Evolutionary conservation across 441 rosid genomes (phyloP).

Genomic region (Mallotus repandus): DNA sequence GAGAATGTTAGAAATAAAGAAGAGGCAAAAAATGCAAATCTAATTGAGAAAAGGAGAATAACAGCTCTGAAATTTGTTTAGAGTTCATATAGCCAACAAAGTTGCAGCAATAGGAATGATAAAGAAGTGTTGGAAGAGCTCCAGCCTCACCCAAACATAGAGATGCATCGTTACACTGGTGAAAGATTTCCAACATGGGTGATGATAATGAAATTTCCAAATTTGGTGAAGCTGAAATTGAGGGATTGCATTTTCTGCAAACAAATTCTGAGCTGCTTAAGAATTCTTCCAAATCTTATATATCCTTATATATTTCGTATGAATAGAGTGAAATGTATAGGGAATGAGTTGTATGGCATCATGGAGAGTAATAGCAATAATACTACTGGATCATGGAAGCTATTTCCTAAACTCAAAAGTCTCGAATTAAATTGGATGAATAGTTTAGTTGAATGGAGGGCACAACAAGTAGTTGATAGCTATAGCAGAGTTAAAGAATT

Average conservation of each 20-base stretch:
- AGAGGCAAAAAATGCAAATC: too few relatives aligned
- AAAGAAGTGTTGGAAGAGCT: background rate
- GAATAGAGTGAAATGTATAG: slow-evolving; percentile 15
- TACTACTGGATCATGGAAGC: background rate
- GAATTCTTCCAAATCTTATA: slow-evolving; percentile 26
- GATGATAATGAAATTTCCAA: background rate
- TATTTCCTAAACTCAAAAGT: background rate
- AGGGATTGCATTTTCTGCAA: background rate
- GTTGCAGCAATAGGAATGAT: background rate
- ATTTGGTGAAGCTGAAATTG: slow-evolving; percentile 20
- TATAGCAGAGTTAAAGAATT: background rate
- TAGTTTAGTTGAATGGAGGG: background rate
- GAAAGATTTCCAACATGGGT: slow-evolving; percentile 29
- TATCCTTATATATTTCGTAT: slow-evolving; percentile 7
- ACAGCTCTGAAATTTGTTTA: too few relatives aligned
- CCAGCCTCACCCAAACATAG: background rate
- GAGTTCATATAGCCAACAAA: too few relatives aligned
- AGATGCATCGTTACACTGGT: slow-evolving; percentile 18
- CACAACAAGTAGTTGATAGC: background rate
- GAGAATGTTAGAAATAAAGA: too few relatives aligned
- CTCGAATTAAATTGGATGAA: background rate
- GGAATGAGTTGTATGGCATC: slow-evolving; percentile 13
- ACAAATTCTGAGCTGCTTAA: slow-evolving; percentile 18
- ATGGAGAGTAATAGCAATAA: too few relatives aligned
- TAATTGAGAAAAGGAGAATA: too few relatives aligned